phyloP scores from a whole-genome alignment of 108 stramenopile species.

The Pseudonitzschia multiseries region DNA sequence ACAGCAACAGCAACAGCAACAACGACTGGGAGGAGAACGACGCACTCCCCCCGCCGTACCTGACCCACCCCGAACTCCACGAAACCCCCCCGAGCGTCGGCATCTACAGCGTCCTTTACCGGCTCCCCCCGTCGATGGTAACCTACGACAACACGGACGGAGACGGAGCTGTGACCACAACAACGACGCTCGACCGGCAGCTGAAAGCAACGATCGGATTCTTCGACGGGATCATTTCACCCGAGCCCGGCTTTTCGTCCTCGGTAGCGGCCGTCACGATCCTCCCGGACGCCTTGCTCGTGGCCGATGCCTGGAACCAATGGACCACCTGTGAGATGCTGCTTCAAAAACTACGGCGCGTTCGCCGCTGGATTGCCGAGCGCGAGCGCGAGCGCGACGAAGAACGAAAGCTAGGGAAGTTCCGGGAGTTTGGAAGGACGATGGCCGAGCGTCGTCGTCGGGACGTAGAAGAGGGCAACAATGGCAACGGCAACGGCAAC shows the following conservation, averaged over 20 bases:
- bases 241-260: slow-evolving; percentile 72
- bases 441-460: too few relatives aligned
- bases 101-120: slow-evolving; percentile 58
- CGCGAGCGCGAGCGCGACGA: background rate
- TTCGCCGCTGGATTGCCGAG: slow-evolving; percentile 28
- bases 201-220: slow-evolving; percentile 63
- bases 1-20: too few relatives aligned
- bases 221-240: slow-evolving; percentile 83
- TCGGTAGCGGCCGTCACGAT: slow-evolving; percentile 84
- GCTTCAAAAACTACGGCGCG: slow-evolving; percentile 60
- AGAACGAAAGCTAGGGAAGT: too few relatives aligned
- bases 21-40: slow-evolving; percentile 1
- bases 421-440: too few relatives aligned
- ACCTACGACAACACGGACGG: slow-evolving; percentile 16
- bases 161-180: too few relatives aligned
- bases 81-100: slow-evolving; percentile 72
- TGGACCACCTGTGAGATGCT: slow-evolving; percentile 72
- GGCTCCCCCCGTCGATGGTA: background rate
- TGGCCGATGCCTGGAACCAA: slow-evolving; percentile 72
- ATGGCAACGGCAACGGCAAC: too few relatives aligned
- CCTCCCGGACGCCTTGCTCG: slow-evolving; percentile 55
- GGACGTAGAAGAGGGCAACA: too few relatives aligned
- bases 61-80: slow-evolving; percentile 72
- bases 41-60: slow-evolving; percentile 56
- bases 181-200: slow-evolving; percentile 61